Evolutionary conservation across 164 flowering plant species (phyloP), one percentile per base, ranked within the genome.

Genomic region (Chimonanthus salicifolius): DNA sequence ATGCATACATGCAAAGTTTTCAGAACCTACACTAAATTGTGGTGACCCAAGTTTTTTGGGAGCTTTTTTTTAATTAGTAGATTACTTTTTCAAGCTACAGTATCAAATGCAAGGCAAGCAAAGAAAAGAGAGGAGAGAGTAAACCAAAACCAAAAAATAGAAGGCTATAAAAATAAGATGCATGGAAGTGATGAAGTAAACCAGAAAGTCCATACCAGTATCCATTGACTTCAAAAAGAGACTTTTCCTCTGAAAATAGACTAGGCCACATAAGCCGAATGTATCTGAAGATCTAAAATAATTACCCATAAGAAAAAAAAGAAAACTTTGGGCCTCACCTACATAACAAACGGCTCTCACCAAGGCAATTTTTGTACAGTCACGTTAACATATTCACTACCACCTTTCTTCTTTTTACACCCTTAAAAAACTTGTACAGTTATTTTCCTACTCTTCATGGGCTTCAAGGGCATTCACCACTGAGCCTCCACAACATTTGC

Each of bases 331-430:
- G 76, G 80, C 83, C 82, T 87, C 79, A 71, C 80, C 89, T 85
- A 78, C 82, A 82, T 72, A 79, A 64, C 69, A 51, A 76, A 82
- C 80, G 78, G 75, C 87, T 86, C 88, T 82, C 82, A 80, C 84
- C 88, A 80, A 73, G 81, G 86, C 78, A 78, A 83, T 80, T 83
- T 88, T 87, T 88, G 83, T 90, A 88, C 88, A 88, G 86, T 85
- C 91, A 81, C 78, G 80, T 79, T 76, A 77, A 84, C 81, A 80
- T 76, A 76, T 74, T 82, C 71, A 80, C 86, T 83, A 85, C 84
- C 78, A 79, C 82, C 66, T 69, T 76, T 82, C 80, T 76, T 81
- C 78, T 85, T 81, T 90, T 66, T 66, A 66, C 68, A 87, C 92
- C 81, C 87, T 72, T 81, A 77, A 72, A 74, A 79, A 85, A 79